Base-by-base conservation (phyloP, 2,329 filamentous ascomycete genomes). In the Apiospora kogelbergensis region DNA sequence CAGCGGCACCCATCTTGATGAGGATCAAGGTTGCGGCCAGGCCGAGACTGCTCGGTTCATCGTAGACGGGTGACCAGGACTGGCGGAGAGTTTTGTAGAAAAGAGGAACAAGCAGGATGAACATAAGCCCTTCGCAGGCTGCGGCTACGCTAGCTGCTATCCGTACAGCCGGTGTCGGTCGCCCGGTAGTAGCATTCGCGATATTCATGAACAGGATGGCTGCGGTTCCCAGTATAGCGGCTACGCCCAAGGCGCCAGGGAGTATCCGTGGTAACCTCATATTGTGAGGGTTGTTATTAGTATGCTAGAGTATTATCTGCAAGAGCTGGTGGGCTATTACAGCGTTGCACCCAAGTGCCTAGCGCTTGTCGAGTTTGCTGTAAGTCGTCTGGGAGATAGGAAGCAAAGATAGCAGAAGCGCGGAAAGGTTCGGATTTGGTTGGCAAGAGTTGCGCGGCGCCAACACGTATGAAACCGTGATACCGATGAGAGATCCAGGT, bases 1-100 rank as follows among this genome's bases (percentile, higher is more conserved):
- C 75, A 3, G 80, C 80, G 24, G 84, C 80, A 10, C 85, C 84
- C 33, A 84, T 68, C 11, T 86, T 72, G 48, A 83, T 85, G 7
- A 81, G 72, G 13, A 78, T 76, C 66, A 78, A 65, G 53, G 72
- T 71, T 20, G 69, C 67, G 22, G 73, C 73, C 63, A 84, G 82
- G 78, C 79, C 80, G 24, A 81, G 60, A 26, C 75, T 76, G 63
- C 74, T 78, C 57, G 76, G 68, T 15, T 72, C 76, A 45, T 71
- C 75, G 22, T 70, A 70, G 5, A 68, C 73, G 22, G 70, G 71
- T 57, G 72, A 68, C 63, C 70, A 70, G 66, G 71, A 74, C 42
- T 71, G 71, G 20, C 73, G 72, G 44, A 81, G 53, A 68, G 80
- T 78, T 20, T 74, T 75, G 22, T 71, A 71, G 42, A 81, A 72